These are phyloP conservation scores for Xylaria castorea DNA, from an alignment of 495 filamentous ascomycete species.

Conservation along the genomic window DNA sequence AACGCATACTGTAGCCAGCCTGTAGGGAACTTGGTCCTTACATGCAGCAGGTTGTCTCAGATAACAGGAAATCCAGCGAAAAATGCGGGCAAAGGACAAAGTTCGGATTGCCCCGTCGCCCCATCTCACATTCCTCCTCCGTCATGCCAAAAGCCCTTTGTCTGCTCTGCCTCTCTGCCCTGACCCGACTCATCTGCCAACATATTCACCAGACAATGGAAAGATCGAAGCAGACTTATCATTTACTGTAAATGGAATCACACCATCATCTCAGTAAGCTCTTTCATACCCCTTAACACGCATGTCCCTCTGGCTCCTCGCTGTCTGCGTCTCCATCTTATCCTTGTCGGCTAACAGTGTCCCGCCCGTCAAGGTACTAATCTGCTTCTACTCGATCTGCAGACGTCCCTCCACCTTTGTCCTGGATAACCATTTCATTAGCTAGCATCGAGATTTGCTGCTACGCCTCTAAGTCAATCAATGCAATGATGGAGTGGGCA, in stretches of 20 bases:
- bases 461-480: not conserved
- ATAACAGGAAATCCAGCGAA: slow-evolving; percentile 10
- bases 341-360: not conserved
- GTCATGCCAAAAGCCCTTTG: slow-evolving; percentile 17
- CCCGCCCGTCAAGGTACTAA: not conserved
- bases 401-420: slow-evolving; percentile 1
- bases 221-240: not conserved
- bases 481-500: not conserved
- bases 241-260: not conserved
- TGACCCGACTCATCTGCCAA: not conserved
- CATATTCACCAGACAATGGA: slow-evolving; percentile 2
- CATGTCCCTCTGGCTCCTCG: not conserved
- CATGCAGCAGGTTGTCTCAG: slow-evolving; percentile 6
- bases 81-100: slow-evolving; percentile 8
- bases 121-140: slow-evolving; percentile 18
- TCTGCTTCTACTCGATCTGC: not conserved
- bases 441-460: not conserved
- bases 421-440: not conserved
- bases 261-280: not conserved
- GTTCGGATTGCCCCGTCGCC: slow-evolving; percentile 3
- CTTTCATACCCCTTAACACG: not conserved
- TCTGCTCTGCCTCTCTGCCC: not conserved
- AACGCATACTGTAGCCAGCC: not conserved
- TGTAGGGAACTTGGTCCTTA: not conserved
- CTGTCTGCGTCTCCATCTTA: not conserved